phyloP scores from a whole-genome alignment of 495 filamentous ascomycete species.

The Xylaria cubensis region DNA sequence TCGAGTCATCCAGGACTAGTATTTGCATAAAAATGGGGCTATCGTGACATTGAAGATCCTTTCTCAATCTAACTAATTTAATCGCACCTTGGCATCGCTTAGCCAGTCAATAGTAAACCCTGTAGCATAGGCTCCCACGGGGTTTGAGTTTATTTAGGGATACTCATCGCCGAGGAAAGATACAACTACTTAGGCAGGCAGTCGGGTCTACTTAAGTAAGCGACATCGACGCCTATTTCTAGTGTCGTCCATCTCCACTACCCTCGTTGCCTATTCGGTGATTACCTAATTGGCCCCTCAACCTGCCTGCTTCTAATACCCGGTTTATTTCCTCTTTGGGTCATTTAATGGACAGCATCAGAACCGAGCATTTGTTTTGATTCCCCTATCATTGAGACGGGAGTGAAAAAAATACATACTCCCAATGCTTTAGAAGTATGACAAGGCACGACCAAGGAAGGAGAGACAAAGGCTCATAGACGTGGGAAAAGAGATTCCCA shows the following conservation, averaged over 20 bases:
- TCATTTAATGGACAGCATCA: neutral
- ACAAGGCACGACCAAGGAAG: too few relatives aligned
- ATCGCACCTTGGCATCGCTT: conserved; percentile 14
- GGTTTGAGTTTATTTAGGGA: neutral
- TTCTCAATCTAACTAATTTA: conserved; percentile 13
- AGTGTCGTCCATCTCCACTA: neutral
- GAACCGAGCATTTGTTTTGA: neutral
- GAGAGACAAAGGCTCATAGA: too few relatives aligned
- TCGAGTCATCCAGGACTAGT: neutral
- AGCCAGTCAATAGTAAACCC: conserved; percentile 12
- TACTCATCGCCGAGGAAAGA: neutral
- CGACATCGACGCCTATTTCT: neutral
- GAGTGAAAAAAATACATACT: neutral
- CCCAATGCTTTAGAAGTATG: too few relatives aligned
- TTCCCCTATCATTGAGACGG: too few relatives aligned
- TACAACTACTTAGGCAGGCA: neutral
- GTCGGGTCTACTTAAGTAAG: neutral
- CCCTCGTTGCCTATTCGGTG: neutral
- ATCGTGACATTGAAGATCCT: conserved; percentile 10
- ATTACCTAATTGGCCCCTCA: neutral
- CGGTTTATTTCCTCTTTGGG: neutral
- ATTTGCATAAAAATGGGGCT: neutral
- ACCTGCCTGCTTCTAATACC: neutral
- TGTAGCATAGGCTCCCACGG: neutral
- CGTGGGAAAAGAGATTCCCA: too few relatives aligned